These are phyloP conservation scores for Aschersonia sp. DNA, from an alignment of 2,329 filamentous ascomycete species.

Conservation along the genomic window DNA sequence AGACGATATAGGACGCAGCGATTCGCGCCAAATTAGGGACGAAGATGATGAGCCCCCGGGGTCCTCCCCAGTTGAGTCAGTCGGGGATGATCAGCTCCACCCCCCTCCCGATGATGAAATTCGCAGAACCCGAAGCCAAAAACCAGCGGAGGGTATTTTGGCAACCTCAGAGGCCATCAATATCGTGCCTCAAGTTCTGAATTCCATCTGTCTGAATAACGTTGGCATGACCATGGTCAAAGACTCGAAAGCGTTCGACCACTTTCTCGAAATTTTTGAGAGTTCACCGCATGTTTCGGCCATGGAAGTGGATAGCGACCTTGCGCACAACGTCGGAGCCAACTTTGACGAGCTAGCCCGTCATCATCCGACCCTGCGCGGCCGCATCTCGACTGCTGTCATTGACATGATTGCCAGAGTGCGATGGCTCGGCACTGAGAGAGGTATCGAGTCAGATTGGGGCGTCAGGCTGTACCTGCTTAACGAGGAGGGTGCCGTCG, in stretches of 20 bases:
- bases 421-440: conserved; percentile 54
- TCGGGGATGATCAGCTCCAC: conserved; percentile 28
- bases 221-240: conserved; percentile 78
- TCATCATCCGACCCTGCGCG: conserved; percentile 76
- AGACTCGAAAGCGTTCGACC: conserved; percentile 65
- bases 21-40: conserved; percentile 16
- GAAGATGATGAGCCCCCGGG: conserved; percentile 22
- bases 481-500: conserved; percentile 38
- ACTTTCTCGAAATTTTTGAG: conserved; percentile 93
- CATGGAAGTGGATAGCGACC: conserved; percentile 56
- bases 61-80: conserved; percentile 23
- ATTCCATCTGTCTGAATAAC: conserved; percentile 85
- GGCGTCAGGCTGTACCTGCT: conserved; percentile 66
- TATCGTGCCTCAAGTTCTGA: conserved; percentile 75
- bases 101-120: conserved; percentile 38
- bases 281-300: conserved; percentile 77
- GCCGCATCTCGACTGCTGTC: conserved; percentile 69
- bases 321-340: conserved; percentile 61
- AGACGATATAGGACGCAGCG: conserved; percentile 14
- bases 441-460: conserved; percentile 53
- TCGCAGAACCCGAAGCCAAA: conserved; percentile 24
- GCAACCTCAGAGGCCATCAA: conserved; percentile 81
- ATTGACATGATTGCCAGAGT: conserved; percentile 81
- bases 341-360: conserved; percentile 90
- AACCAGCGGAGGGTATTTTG: conserved; percentile 58